These are phyloP conservation scores for Talaromyces sp. DNA, from an alignment of 2,329 filamentous ascomycete species.

Conservation along the genomic window DNA sequence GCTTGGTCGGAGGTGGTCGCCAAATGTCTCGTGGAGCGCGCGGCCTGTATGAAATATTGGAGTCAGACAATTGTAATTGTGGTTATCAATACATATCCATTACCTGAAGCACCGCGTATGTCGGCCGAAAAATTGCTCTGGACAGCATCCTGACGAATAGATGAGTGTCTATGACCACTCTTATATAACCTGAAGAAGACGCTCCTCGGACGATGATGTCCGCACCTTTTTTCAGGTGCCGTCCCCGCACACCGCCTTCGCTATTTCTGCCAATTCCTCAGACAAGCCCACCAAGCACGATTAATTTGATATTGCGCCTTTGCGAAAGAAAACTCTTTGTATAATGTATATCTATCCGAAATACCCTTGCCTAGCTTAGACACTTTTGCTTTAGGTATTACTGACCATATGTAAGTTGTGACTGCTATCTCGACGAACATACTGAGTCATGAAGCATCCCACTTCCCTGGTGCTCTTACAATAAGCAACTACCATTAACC, in stretches of 20 bases:
- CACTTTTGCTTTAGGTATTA: not conserved
- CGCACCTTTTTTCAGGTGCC: constrained; percentile 5
- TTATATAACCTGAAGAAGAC: not conserved
- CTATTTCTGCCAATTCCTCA: constrained; percentile 2
- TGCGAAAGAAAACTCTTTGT: not conserved
- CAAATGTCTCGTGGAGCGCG: constrained; percentile 13
- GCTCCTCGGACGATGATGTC: constrained; percentile 2
- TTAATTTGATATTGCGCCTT: constrained; percentile 1
- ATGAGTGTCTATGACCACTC: constrained; percentile 14
- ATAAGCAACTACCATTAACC: not conserved
- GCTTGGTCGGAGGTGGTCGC: constrained; percentile 13
- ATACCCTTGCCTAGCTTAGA: not conserved
- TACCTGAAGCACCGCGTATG: constrained; percentile 11
- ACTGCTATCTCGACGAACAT: not conserved
- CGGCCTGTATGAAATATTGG: constrained; percentile 3
- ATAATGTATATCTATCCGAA: not conserved
- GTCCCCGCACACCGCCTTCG: constrained; percentile 16
- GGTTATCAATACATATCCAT: not conserved
- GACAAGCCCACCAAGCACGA: constrained; percentile 11
- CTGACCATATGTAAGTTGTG: not conserved
- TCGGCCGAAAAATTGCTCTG: constrained; percentile 9
- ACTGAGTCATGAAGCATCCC: constrained; percentile 1
- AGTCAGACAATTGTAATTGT: not conserved
- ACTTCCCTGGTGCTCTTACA: not conserved
- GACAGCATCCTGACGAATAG: constrained; percentile 14